Conservation (phyloP, 306 rosid genomes). For the Sicyos baderoa region DNA sequence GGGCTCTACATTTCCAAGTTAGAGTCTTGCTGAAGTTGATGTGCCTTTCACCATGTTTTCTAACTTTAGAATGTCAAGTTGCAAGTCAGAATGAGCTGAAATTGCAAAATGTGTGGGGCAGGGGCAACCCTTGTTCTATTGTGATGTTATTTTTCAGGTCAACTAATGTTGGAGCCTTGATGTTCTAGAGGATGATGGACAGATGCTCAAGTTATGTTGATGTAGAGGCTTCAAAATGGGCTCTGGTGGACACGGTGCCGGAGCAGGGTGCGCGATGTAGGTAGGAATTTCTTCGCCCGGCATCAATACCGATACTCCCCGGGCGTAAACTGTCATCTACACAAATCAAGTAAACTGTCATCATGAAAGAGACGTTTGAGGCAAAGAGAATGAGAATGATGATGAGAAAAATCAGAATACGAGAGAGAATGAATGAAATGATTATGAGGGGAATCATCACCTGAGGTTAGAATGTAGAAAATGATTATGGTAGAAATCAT, state of each 20-base stretch:
- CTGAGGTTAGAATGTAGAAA: too few species aligned
- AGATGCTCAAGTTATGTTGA: conserved; percentile 18
- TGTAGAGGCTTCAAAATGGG: conserved; percentile 35
- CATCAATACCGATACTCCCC: conserved; percentile 63
- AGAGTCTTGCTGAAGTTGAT: neutral
- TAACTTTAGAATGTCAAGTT: conserved; percentile 16
- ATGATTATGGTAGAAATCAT: too few species aligned
- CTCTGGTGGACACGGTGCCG: conserved; percentile 38
- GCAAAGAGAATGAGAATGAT: too few species aligned
- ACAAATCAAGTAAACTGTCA: neutral
- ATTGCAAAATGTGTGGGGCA: neutral
- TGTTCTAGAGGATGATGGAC: conserved; percentile 12
- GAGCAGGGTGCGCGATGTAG: conserved; percentile 61
- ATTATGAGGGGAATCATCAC: too few species aligned
- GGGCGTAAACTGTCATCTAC: conserved; percentile 39
- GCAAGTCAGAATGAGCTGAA: conserved; percentile 15
- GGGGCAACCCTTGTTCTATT: neutral
- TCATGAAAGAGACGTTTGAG: too few species aligned
- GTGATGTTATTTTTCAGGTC: neutral
- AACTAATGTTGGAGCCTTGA: too few species aligned
- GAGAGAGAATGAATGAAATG: too few species aligned
- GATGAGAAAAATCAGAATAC: too few species aligned
- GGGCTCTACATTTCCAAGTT: neutral
- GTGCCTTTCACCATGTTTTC: conserved; percentile 4
- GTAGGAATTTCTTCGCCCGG: conserved; percentile 56